These are phyloP conservation scores for Clarireedia sp. DNA, from an alignment of 2,329 filamentous ascomycete genomes.

Conservation along the genomic window DNA sequence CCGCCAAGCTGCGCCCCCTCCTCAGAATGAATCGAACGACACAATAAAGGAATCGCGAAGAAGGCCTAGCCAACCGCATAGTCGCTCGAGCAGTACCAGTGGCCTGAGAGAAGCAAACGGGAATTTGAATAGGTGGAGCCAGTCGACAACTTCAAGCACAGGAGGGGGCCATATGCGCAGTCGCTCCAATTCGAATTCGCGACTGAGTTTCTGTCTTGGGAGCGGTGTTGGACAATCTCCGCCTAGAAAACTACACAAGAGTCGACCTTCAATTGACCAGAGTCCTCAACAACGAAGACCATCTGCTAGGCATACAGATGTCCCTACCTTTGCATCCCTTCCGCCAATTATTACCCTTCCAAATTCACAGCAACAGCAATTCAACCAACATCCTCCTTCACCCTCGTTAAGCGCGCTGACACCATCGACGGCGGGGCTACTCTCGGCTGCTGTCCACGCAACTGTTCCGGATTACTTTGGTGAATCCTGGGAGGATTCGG, in stretches of 20 bases:
- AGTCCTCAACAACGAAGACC: slow-evolving; percentile 15
- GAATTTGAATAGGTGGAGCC: slow-evolving; percentile 46
- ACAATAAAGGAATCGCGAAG: slow-evolving; percentile 14
- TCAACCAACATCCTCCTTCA: slow-evolving; percentile 18
- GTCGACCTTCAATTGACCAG: slow-evolving; percentile 18
- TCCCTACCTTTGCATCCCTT: slow-evolving; percentile 14
- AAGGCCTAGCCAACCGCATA: slow-evolving; percentile 27
- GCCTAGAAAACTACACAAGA: slow-evolving; percentile 23
- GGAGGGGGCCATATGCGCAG: slow-evolving; percentile 17
- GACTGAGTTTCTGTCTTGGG: slow-evolving; percentile 20
- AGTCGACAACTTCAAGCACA: slow-evolving; percentile 43
- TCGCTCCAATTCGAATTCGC: slow-evolving; percentile 9
- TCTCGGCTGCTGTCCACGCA: slow-evolving; percentile 27
- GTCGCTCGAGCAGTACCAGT: slow-evolving; percentile 7
- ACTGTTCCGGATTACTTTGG: slow-evolving; percentile 28
- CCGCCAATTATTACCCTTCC: slow-evolving; percentile 28
- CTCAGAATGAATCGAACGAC: slow-evolving; percentile 8
- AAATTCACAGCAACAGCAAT: slow-evolving; percentile 19
- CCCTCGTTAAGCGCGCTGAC: slow-evolving; percentile 24
- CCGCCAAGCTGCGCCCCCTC: slow-evolving; percentile 8
- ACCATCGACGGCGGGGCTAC: slow-evolving; percentile 27
- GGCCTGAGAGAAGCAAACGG: slow-evolving; percentile 34
- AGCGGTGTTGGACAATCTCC: slow-evolving; percentile 14
- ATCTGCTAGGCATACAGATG: slow-evolving; percentile 13
- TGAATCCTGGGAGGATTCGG: slow-evolving; percentile 24